Evolutionary conservation across 2,329 filamentous ascomycete genomes (phyloP).

Genomic region (Raffaelea arxii): DNA sequence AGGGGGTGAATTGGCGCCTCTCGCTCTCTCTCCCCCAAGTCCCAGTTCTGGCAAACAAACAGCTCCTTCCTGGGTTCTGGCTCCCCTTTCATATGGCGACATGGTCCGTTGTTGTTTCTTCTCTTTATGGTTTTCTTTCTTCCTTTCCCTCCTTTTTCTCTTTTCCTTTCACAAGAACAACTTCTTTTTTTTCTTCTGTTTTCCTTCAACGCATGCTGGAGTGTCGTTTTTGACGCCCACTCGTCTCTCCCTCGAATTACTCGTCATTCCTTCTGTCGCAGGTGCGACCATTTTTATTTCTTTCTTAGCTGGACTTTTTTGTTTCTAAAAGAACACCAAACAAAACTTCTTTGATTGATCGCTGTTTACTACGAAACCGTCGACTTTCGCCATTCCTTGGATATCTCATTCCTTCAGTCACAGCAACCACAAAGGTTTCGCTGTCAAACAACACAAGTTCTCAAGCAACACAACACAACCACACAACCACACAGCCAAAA

Average conservation of each 20-base stretch:
- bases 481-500: not conserved
- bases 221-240: not conserved
- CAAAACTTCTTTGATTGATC: not conserved
- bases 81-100: conserved; percentile 4
- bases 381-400: no score
- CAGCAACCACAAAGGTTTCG: no score
- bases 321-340: not conserved
- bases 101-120: no score
- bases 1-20: no score
- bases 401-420: no score
- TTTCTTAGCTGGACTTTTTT: not conserved
- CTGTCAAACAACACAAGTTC: not conserved
- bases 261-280: conserved; percentile 5
- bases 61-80: no score
- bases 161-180: not conserved
- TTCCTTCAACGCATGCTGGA: not conserved
- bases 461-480: not conserved
- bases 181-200: not conserved
- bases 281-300: conserved; percentile 1
- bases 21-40: no score
- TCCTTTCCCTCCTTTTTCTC: conserved; percentile 1
- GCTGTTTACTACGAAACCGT: no score
- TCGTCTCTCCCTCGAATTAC: not conserved
- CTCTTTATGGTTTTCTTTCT: not conserved
- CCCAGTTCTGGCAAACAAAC: no score